Conservation (phyloP, 2,329 filamentous ascomycete genomes). For the Decorospora gaudefroyi region DNA sequence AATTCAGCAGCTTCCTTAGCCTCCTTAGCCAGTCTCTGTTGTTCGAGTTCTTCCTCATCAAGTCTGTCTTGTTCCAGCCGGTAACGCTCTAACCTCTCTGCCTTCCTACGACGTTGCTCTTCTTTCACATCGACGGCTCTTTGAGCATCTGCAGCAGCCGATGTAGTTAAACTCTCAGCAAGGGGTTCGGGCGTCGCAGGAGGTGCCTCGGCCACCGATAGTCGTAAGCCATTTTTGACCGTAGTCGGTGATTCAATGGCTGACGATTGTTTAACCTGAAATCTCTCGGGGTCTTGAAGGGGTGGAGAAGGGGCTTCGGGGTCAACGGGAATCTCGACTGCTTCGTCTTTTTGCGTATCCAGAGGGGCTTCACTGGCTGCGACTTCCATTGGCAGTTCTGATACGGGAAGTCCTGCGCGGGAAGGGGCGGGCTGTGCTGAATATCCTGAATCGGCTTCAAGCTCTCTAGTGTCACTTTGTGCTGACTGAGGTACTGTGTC, state of each 20-base stretch:
- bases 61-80: conserved; percentile 9
- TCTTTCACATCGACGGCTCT: neutral
- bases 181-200: neutral
- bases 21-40: conserved; percentile 3
- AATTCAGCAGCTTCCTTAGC: neutral
- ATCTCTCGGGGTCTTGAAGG: neutral
- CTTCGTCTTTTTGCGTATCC: conserved; percentile 4
- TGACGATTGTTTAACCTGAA: neutral
- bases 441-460: conserved; percentile 3
- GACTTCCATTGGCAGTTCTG: conserved; percentile 4
- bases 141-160: conserved; percentile 1
- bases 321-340: neutral
- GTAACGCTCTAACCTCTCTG: neutral
- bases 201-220: neutral
- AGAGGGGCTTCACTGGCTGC: neutral
- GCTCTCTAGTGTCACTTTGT: too few species aligned
- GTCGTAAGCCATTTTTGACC: conserved; percentile 6
- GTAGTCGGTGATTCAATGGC: conserved; percentile 12
- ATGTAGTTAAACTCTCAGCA: neutral
- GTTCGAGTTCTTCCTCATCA: neutral
- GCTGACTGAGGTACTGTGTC: neutral
- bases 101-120: neutral
- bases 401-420: neutral
- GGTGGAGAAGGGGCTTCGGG: neutral
- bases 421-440: neutral